These are phyloP conservation scores for Spongospora subterranea DNA, from an alignment of 208 protist species.

Conservation along the genomic window DNA sequence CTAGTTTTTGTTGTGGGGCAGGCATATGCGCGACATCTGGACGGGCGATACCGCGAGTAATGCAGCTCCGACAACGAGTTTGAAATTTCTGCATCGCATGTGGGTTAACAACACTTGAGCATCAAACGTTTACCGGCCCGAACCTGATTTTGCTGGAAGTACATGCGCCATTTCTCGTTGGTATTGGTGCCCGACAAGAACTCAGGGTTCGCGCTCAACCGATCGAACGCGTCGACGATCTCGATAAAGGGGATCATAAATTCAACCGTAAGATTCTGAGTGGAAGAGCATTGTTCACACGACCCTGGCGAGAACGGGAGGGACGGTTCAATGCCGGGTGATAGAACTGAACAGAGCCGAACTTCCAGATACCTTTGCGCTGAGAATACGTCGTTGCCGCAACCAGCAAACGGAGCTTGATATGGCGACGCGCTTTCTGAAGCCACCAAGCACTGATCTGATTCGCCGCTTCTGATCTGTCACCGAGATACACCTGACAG, in stretches of 20 bases:
- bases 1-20: background rate
- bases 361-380: background rate
- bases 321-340: background rate
- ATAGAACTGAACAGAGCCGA: background rate
- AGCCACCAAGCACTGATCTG: conserved; percentile 37
- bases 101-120: background rate
- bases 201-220: conserved; percentile 14
- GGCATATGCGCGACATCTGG: background rate
- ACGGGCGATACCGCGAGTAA: background rate
- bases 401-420: conserved; percentile 13
- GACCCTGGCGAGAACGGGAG: background rate
- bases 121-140: background rate
- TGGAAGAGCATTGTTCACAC: background rate
- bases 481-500: conserved; percentile 2
- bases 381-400: background rate
- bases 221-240: conserved; percentile 36
- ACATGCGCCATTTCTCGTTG: conserved; percentile 34
- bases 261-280: conserved; percentile 24
- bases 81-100: conserved; percentile 13
- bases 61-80: conserved; percentile 26
- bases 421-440: background rate
- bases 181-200: background rate
- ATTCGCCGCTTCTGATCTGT: background rate
- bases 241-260: conserved; percentile 8
- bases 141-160: conserved; percentile 25